phyloP scores from a whole-genome alignment of 2,329 filamentous ascomycete genomes.

The Diplodia sapinea region DNA sequence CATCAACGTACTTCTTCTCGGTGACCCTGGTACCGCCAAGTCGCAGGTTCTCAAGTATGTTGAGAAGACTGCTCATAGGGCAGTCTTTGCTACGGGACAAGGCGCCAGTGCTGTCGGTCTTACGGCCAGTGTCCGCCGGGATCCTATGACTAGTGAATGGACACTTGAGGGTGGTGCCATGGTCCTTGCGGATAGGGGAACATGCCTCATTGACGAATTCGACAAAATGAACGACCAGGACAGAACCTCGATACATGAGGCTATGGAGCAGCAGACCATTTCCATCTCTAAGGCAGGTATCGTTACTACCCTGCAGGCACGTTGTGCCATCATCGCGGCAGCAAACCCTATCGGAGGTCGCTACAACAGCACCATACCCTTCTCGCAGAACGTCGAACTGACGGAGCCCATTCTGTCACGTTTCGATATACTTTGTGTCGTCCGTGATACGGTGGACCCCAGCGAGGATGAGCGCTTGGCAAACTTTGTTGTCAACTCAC shows the following conservation, averaged over 20 bases:
- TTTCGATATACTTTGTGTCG: constrained; percentile 96
- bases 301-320: constrained; percentile 93
- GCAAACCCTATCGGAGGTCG: constrained; percentile 96
- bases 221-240: constrained; percentile 99
- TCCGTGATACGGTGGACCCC: constrained; percentile 93
- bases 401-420: constrained; percentile 97
- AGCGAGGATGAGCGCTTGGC: constrained; percentile 90
- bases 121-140: constrained; percentile 93
- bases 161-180: constrained; percentile 98
- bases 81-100: constrained; percentile 98
- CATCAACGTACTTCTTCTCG: constrained; percentile 95
- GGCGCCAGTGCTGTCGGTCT: constrained; percentile 97
- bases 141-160: constrained; percentile 90
- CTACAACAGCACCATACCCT: constrained; percentile 95
- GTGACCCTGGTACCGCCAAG: constrained; percentile 97
- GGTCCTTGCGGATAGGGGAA: constrained; percentile 95
- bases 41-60: constrained; percentile 98
- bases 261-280: constrained; percentile 99
- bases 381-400: constrained; percentile 93
- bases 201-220: constrained; percentile 98
- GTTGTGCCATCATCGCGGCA: constrained; percentile 94
- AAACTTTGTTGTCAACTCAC: constrained; percentile 91
- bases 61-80: constrained; percentile 92
- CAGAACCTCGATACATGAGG: constrained; percentile 96
- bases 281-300: constrained; percentile 99